Percentiles rank a stretch among this genome's conserved stretches.
These are phyloP conservation scores for Pelargonium myrrhifolium DNA, from an alignment of 441 rosid species.

Conservation along the genomic window DNA sequence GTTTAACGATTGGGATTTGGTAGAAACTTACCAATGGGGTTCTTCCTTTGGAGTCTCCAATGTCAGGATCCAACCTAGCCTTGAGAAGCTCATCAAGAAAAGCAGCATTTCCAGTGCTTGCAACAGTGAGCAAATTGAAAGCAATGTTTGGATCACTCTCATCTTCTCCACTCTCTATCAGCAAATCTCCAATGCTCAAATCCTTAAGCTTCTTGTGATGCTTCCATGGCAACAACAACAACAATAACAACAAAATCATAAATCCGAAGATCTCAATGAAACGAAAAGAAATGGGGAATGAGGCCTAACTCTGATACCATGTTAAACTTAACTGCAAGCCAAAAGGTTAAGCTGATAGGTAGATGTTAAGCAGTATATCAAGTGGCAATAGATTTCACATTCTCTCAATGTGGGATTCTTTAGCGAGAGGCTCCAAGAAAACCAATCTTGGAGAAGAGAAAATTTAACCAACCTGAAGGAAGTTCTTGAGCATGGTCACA, in stretches of 20 bases:
- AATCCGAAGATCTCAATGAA: neutral
- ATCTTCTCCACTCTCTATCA: constrained; percentile 35
- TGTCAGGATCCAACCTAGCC: constrained; percentile 66
- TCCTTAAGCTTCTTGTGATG: constrained; percentile 52
- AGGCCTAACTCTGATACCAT: no score
- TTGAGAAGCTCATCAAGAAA: constrained; percentile 75
- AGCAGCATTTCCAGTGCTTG: constrained; percentile 70
- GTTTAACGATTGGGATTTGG: neutral
- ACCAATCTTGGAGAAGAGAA: neutral
- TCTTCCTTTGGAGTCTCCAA: constrained; percentile 60
- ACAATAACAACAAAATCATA: neutral
- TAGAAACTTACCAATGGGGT: constrained; percentile 58
- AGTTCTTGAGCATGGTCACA: constrained; percentile 54
- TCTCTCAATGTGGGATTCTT: no score
- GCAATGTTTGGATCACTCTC: constrained; percentile 38
- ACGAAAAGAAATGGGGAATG: neutral
- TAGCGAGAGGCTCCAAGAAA: neutral
- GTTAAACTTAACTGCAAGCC: no score
- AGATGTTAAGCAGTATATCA: neutral
- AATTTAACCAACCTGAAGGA: constrained; percentile 41
- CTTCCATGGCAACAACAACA: constrained; percentile 28
- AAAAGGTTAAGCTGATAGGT: neutral
- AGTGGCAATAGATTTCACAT: no score
- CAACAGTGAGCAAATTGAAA: constrained; percentile 50
- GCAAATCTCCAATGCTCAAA: constrained; percentile 37